phyloP scores from a whole-genome alignment of 306 rosid genomes.

The Gillenia trifoliata region DNA sequence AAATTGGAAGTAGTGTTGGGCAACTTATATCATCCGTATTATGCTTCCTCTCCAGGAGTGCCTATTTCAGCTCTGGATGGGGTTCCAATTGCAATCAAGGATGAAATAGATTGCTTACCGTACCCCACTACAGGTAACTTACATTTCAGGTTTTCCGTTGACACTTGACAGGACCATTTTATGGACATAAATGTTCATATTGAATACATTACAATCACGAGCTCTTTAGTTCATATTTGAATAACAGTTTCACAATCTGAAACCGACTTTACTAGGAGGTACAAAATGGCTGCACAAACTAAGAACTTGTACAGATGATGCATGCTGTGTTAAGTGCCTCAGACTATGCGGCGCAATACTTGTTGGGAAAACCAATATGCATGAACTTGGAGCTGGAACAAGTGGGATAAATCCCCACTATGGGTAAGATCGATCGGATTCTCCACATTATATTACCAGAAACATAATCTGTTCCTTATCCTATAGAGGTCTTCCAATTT shows the following conservation, averaged over 20 bases:
- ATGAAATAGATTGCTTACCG: constrained; percentile 89
- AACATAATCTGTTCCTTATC: not conserved
- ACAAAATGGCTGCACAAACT: constrained; percentile 84
- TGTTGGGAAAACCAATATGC: constrained; percentile 96
- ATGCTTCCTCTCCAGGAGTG: constrained; percentile 41
- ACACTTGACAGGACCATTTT: not conserved
- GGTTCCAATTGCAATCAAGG: constrained; percentile 80
- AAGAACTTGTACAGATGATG: constrained; percentile 69
- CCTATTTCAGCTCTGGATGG: constrained; percentile 80
- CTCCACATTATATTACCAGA: not conserved
- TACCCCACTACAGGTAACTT: constrained; percentile 87
- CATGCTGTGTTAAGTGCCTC: constrained; percentile 74
- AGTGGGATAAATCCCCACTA: constrained; percentile 95
- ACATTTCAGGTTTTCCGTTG: constrained; percentile 8
- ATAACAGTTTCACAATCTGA: not conserved
- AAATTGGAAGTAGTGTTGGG: no score
- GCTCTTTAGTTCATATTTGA: not conserved
- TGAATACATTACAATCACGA: not conserved
- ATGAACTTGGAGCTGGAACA: constrained; percentile 95
- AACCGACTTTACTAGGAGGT: constrained; percentile 56
- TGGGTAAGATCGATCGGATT: constrained; percentile 44
- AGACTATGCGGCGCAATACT: constrained; percentile 73
- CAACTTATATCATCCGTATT: constrained; percentile 6
- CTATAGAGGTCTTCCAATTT: not conserved
- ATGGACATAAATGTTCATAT: no score